Percentiles rank a stretch among this genome's conserved stretches.
phyloP scores from a whole-genome alignment of 2,329 filamentous ascomycete species.

The Colletotrichum somersetense region DNA sequence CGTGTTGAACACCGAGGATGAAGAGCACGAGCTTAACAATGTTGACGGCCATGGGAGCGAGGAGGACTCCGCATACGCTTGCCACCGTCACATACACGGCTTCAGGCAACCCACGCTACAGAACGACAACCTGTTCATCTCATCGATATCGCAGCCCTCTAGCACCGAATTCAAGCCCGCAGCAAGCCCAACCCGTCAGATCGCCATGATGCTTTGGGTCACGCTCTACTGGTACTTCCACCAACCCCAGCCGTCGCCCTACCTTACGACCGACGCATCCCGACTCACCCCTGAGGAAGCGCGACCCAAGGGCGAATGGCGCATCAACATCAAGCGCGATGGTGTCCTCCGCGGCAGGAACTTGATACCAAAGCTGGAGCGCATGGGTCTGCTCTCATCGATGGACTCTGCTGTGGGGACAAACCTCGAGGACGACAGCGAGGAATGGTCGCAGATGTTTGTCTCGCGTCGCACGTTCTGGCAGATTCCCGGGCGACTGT shows the following conservation, averaged over 20 bases:
- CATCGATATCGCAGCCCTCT: conserved; percentile 87
- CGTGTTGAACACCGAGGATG: conserved; percentile 79
- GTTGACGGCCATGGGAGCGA: conserved; percentile 50
- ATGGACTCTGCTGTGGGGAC: conserved; percentile 81
- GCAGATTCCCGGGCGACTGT: conserved; percentile 89
- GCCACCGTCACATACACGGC: conserved; percentile 65
- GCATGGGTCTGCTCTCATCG: conserved; percentile 87
- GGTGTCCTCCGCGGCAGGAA: conserved; percentile 89
- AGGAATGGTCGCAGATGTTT: conserved; percentile 85
- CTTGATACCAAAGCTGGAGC: conserved; percentile 88
- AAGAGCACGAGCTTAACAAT: conserved; percentile 42
- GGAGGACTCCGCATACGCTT: conserved; percentile 43
- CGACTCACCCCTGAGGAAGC: conserved; percentile 75
- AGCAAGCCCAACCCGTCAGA: conserved; percentile 85
- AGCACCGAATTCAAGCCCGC: conserved; percentile 83
- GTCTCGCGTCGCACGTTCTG: conserved; percentile 86
- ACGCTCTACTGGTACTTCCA: conserved; percentile 99
- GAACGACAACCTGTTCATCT: conserved; percentile 89
- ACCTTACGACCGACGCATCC: conserved; percentile 73
- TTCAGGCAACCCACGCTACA: conserved; percentile 81
- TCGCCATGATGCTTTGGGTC: conserved; percentile 97
- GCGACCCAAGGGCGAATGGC: conserved; percentile 87
- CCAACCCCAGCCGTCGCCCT: conserved; percentile 78
- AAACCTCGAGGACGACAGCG: conserved; percentile 69
- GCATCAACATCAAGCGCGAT: conserved; percentile 84